These are phyloP conservation scores for Rhizopus stolonifer DNA, from an alignment of 371 early-diverging fungal species.

Conservation along the genomic window DNA sequence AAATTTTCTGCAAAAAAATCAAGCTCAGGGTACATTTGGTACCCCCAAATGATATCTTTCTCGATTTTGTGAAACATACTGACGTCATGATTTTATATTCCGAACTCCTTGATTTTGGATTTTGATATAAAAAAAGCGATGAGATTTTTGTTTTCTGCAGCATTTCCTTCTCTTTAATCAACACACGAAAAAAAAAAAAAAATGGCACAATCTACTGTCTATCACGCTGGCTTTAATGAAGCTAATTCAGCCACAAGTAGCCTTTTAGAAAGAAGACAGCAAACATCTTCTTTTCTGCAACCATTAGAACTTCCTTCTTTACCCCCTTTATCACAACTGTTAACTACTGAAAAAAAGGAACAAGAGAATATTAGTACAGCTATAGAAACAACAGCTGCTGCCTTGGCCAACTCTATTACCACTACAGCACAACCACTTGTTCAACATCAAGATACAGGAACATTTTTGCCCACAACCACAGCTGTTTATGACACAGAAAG, in stretches of 20 bases:
- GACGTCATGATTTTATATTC: not conserved
- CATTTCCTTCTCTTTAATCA: conserved; percentile 1
- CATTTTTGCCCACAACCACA: conserved; percentile 14
- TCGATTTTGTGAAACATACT: not conserved
- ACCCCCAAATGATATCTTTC: not conserved
- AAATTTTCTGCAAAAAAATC: not conserved
- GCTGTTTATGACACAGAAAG: not conserved
- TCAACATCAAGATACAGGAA: conserved; percentile 3
- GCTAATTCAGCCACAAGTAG: not conserved
- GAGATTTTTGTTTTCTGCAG: no score
- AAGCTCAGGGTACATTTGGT: not conserved
- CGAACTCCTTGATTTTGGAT: conserved; percentile 1
- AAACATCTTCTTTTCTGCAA: conserved; percentile 30
- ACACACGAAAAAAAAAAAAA: not conserved
- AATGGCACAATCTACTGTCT: not conserved
- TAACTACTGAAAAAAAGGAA: conserved; percentile 17
- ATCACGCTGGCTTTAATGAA: not conserved
- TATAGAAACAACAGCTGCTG: conserved; percentile 8
- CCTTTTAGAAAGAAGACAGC: conserved; percentile 40
- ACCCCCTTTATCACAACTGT: conserved; percentile 35
- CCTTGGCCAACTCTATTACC: conserved; percentile 9
- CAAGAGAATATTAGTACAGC: conserved; percentile 4
- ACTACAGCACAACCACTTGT: conserved; percentile 17
- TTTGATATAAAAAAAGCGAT: no score
- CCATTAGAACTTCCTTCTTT: conserved; percentile 33